Conservation (phyloP, 345 rosid species). For the Sapria himalayana region DNA sequence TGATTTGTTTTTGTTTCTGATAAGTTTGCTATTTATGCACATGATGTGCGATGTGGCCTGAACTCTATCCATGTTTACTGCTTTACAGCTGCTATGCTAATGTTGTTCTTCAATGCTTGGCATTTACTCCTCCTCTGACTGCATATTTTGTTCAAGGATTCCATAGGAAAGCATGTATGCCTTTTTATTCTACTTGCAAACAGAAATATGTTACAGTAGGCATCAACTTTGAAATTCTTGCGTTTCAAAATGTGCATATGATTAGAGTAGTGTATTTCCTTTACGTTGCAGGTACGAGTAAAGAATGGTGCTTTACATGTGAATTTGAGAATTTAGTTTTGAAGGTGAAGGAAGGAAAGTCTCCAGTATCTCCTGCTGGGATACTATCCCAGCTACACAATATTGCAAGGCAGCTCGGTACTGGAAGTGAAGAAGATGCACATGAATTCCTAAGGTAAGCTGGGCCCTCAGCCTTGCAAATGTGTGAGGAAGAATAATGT, state of each 20-base stretch:
- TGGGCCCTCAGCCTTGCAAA: neutral
- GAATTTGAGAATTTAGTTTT: constrained; percentile 55
- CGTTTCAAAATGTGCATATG: too few species aligned
- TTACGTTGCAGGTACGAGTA: constrained; percentile 34
- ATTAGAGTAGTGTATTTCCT: too few species aligned
- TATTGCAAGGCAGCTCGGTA: constrained; percentile 56
- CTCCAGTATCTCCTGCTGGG: constrained; percentile 49
- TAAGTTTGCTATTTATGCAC: neutral
- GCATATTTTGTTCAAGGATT: constrained; percentile 67
- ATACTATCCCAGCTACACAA: constrained; percentile 49
- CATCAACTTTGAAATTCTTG: too few species aligned
- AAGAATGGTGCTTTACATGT: constrained; percentile 81
- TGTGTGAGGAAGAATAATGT: too few species aligned
- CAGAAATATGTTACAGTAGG: too few species aligned
- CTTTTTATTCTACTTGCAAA: too few species aligned
- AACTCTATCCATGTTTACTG: constrained; percentile 7
- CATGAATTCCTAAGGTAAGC: constrained; percentile 87
- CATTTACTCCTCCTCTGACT: constrained; percentile 79
- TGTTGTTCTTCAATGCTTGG: constrained; percentile 77
- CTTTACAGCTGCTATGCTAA: constrained; percentile 91
- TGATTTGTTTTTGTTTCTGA: neutral
- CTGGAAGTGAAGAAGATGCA: constrained; percentile 93
- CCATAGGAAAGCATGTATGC: constrained; percentile 69
- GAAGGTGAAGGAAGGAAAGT: constrained; percentile 53
- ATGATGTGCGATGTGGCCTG: neutral